Base-by-base conservation (phyloP, 345 rosid genomes). In the Diplotaxis tenuifolia region DNA sequence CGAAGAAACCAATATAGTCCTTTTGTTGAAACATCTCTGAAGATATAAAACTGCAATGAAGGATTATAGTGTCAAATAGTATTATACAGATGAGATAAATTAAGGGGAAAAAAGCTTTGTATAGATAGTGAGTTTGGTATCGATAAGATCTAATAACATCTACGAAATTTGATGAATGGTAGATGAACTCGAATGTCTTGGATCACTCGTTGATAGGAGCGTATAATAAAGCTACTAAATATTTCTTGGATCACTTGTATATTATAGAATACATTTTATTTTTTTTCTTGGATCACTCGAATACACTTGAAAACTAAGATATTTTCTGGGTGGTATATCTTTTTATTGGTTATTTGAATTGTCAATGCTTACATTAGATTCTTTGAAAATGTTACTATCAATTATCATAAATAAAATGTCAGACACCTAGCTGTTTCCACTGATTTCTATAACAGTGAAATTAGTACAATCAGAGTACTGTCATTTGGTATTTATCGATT, bases 101-200 rank as follows among this genome's bases (percentile, higher is more conserved):
- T 25, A 70, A 61, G 3, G 21, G 1, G 87, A 70, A 11, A 19
- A 6, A 1, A 64, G n/a, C n/a, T n/a, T n/a, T 86, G 18, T 89
- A 88, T 28, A 29, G 3, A 10, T 16, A 47, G 22, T 22, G 79
- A 84, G 86, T 74, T 96, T 88, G 21, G 90, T 83, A 20, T 90
- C 78, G 70, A 93, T 90, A 71, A 86, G 84, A 84, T 91, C 92
- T n/a, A 78, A 93, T 84, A 9, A 90, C 87, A 74, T 94, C 89
- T 72, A 86, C 86, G 71, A 87, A 88, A 71, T 76, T 56, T 70
- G 34, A 47, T 64, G 31, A 36, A 31, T n/a, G 32, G 16, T 7
- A 21, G 20, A 62, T 29, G 56, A 62, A 40, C 9, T 63, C 18
- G 61, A 21, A 76, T 63, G 36, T 70, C 58, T 66, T 52, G 73